These are phyloP conservation scores for Trichosporon sp. DNA, from an alignment of 1,284 basidiomycete species.

Conservation along the genomic window DNA sequence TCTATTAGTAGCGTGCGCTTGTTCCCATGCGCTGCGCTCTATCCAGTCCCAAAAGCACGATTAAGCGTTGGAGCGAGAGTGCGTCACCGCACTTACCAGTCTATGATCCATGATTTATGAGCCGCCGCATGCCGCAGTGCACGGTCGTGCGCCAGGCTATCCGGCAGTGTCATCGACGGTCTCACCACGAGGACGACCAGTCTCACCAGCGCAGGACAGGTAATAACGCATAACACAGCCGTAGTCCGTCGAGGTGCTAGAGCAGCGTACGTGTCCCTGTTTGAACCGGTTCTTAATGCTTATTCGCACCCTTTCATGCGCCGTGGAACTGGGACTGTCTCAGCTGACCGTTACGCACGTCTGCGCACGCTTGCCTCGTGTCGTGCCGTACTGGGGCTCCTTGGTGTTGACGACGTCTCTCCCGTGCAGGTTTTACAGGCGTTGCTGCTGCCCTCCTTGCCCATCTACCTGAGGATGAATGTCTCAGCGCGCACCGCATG, in stretches of 20 bases:
- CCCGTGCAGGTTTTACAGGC: no score
- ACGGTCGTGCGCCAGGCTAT: background rate
- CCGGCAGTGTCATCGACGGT: background rate
- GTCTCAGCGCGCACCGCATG: background rate
- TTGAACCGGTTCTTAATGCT: background rate
- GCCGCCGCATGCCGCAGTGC: background rate
- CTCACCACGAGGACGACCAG: background rate
- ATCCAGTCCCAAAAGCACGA: background rate
- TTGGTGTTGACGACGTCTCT: background rate
- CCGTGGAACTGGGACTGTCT: background rate
- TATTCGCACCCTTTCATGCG: background rate
- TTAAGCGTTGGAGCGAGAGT: background rate
- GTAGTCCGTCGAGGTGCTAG: background rate
- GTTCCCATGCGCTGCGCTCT: background rate
- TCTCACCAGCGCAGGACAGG: background rate
- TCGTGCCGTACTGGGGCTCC: background rate
- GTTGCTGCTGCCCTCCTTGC: no score
- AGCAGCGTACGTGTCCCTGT: background rate
- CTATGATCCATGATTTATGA: no score
- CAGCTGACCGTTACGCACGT: slow-evolving; percentile 6
- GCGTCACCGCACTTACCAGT: background rate
- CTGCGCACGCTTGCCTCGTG: background rate
- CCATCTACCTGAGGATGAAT: background rate
- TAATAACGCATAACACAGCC: background rate
- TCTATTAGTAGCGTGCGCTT: no score